Evolutionary conservation across 2,329 filamentous ascomycete species (phyloP).

Genomic region (Curvularia eragrostidis): DNA sequence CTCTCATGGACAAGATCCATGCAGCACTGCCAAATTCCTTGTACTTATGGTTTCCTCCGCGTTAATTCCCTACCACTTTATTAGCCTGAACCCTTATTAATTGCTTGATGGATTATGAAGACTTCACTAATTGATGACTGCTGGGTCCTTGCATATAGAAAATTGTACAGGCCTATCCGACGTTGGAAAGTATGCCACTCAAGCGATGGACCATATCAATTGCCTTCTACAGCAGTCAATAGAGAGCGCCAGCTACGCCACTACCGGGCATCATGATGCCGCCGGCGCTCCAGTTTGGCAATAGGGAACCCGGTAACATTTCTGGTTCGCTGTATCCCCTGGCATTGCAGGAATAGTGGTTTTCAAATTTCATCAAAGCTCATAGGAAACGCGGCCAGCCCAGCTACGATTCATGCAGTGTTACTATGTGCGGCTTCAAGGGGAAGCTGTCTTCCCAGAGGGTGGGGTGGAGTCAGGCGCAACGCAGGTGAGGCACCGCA

Average conservation of each 20-base stretch:
- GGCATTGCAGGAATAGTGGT: not conserved
- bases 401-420: not conserved
- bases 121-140: conserved; percentile 8
- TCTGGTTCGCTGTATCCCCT: too few relatives aligned
- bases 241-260: conserved; percentile 10
- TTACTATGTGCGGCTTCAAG: conserved; percentile 2
- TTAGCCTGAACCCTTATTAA: not conserved
- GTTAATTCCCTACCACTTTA: not conserved
- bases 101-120: conserved; percentile 1
- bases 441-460: not conserved
- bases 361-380: conserved; percentile 6
- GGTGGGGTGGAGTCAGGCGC: conserved; percentile 2
- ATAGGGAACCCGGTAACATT: conserved; percentile 1
- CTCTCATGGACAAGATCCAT: not conserved
- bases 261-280: conserved; percentile 7
- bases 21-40: not conserved
- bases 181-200: not conserved
- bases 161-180: conserved; percentile 7
- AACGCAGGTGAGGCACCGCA: conserved; percentile 6
- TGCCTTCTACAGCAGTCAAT: conserved; percentile 5
- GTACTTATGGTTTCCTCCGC: not conserved
- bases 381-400: conserved; percentile 1
- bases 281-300: conserved; percentile 8
- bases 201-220: not conserved
- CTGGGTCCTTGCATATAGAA: conserved; percentile 7